Conservation (phyloP, 495 filamentous ascomycete genomes). For the Annulohypoxylon nitens region DNA sequence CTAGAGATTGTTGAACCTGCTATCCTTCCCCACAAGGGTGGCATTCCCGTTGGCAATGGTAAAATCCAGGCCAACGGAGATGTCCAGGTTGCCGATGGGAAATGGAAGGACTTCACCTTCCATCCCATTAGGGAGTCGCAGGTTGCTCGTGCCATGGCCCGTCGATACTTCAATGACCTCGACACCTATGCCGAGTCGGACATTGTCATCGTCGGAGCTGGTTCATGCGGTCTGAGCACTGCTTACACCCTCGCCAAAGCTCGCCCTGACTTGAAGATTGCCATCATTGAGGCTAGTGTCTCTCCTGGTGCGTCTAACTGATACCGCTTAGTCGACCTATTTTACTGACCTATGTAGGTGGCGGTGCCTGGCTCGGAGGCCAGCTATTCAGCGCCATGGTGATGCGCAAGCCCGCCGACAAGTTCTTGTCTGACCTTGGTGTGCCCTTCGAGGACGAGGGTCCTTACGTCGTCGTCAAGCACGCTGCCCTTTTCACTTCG, state of each 20-base stretch:
- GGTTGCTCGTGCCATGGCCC: constrained; percentile 91
- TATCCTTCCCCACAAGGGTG: constrained; percentile 52
- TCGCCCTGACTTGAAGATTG: constrained; percentile 90
- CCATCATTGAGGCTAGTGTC: constrained; percentile 88
- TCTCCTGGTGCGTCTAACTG: constrained; percentile 69
- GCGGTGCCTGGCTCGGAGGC: constrained; percentile 92
- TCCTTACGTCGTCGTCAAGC: constrained; percentile 90
- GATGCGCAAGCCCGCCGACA: constrained; percentile 90
- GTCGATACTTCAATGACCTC: constrained; percentile 89
- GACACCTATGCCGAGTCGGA: constrained; percentile 91
- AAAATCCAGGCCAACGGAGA: constrained; percentile 56
- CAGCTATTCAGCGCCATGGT: constrained; percentile 95
- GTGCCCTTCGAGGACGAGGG: constrained; percentile 91
- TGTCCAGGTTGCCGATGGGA: constrained; percentile 70
- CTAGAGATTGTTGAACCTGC: constrained; percentile 50
- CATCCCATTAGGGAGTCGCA: constrained; percentile 88
- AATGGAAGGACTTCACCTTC: constrained; percentile 85
- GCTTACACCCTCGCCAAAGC: constrained; percentile 87
- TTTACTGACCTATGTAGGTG: constrained; percentile 59
- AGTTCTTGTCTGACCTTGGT: constrained; percentile 81
- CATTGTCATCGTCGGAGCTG: constrained; percentile 90
- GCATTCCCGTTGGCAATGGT: constrained; percentile 56
- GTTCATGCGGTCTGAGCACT: constrained; percentile 85
- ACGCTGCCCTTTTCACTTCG: constrained; percentile 90
- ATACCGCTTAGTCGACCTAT: constrained; percentile 39